A percentile compares a stretch with the other conserved stretches of the same genome.
Conservation (phyloP, 129 eudicot genomes). For the Ambrosia artemisiifolia region DNA sequence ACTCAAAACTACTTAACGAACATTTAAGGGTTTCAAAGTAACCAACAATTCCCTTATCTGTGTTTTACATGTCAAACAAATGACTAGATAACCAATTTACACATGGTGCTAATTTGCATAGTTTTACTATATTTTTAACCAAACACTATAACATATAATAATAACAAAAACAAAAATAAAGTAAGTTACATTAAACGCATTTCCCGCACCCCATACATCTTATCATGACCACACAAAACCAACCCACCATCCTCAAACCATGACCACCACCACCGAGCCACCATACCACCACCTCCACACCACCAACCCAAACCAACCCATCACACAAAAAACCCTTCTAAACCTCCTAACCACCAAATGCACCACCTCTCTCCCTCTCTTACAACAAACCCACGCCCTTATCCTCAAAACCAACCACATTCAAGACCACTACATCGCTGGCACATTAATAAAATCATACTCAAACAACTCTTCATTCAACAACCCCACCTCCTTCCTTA, state of each 20-base stretch:
- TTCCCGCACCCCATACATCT: neutral
- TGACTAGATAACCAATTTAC: no score
- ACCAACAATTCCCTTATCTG: no score
- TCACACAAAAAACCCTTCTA: constrained; percentile 42
- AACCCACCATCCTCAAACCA: constrained; percentile 9
- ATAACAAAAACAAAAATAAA: no score
- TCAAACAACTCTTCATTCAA: constrained; percentile 35
- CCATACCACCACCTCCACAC: constrained; percentile 21
- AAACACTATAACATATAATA: no score
- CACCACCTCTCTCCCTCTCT: constrained; percentile 42
- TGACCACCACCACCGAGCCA: constrained; percentile 20
- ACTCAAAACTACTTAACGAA: no score
- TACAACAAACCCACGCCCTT: constrained; percentile 57
- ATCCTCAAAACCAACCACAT: constrained; percentile 49
- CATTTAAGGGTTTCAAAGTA: no score
- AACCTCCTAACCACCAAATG: constrained; percentile 53
- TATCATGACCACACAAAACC: neutral
- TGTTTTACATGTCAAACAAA: no score
- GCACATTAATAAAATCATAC: constrained; percentile 53
- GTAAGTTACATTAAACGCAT: no score
- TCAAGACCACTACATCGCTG: constrained; percentile 59
- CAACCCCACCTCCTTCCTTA: constrained; percentile 19
- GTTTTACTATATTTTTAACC: no score
- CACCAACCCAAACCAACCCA: neutral
- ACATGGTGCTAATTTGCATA: no score